phyloP scores from a whole-genome alignment of 768 basidiomycete species.

The Porphyrellus cyaneotinctus region DNA sequence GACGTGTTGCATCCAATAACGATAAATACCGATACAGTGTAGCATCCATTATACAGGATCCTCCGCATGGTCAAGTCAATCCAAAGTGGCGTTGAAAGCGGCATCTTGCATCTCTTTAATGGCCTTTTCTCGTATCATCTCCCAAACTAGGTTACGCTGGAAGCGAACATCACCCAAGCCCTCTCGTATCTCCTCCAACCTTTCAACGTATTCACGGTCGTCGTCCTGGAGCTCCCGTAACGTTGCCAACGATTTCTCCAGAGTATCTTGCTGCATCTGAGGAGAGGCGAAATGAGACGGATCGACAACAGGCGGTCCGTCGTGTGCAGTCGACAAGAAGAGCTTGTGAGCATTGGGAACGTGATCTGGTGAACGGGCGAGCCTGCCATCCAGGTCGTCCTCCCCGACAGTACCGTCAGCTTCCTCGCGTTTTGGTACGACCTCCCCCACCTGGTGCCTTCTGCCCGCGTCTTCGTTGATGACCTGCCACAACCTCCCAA shows the following conservation, averaged over 20 bases:
- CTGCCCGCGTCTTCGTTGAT: conserved; percentile 66
- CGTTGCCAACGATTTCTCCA: conserved; percentile 72
- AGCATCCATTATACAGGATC: not conserved
- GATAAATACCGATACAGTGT: conserved; percentile 1
- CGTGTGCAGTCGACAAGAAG: conserved; percentile 54
- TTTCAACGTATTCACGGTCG: conserved; percentile 80
- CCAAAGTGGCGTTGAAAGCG: conserved; percentile 38
- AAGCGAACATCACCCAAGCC: conserved; percentile 69
- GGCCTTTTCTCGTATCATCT: conserved; percentile 67
- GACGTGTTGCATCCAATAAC: not conserved
- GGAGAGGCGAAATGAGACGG: conserved; percentile 61
- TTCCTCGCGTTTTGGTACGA: conserved; percentile 66
- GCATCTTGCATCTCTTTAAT: conserved; percentile 71
- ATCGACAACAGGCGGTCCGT: conserved; percentile 46
- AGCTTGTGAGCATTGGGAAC: conserved; percentile 62
- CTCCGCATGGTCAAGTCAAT: conserved; percentile 13
- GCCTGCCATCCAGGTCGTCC: conserved; percentile 38
- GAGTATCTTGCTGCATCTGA: conserved; percentile 60
- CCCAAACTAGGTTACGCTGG: conserved; percentile 74
- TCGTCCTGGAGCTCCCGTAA: conserved; percentile 83
- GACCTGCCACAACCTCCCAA: conserved; percentile 79
- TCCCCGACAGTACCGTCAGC: conserved; percentile 51
- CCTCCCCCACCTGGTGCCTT: conserved; percentile 31
- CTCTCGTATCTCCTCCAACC: conserved; percentile 80
- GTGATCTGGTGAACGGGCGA: conserved; percentile 63